Conservation (phyloP, 352 stramenopile species). For the Plasmopara viticola region DNA sequence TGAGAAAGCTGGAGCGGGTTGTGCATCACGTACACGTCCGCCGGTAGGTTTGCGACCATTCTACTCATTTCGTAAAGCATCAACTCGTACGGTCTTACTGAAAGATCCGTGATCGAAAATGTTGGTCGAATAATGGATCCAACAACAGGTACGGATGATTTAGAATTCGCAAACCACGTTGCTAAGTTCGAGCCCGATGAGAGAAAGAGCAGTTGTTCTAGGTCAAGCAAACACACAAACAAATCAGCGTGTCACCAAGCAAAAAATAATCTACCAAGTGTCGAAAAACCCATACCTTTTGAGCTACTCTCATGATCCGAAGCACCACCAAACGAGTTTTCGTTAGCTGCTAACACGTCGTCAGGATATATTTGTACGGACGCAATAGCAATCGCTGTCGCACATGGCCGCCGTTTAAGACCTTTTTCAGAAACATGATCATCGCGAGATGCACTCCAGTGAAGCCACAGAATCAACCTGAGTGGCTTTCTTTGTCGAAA, state of each 20-base stretch:
- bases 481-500: conserved; percentile 21
- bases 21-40: conserved; percentile 38
- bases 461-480: conserved; percentile 23
- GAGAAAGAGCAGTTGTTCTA: conserved; percentile 34
- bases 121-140: conserved; percentile 27
- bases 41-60: conserved; percentile 25
- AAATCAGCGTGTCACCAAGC: not conserved
- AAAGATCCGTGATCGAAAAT: conserved; percentile 28
- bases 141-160: conserved; percentile 1
- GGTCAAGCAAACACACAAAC: conserved; percentile 3
- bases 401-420: conserved; percentile 2
- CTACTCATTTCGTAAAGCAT: conserved; percentile 26
- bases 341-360: conserved; percentile 7
- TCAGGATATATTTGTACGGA: conserved; percentile 16
- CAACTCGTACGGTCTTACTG: conserved; percentile 14
- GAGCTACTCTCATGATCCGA: not conserved
- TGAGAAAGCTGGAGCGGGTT: conserved; percentile 31
- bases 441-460: conserved; percentile 13
- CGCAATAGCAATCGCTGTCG: conserved; percentile 14
- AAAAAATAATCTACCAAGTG: conserved; percentile 4
- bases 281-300: conserved; percentile 15
- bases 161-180: conserved; percentile 11
- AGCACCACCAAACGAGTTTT: not conserved
- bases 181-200: conserved; percentile 36
- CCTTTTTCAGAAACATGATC: not conserved